A percentile compares a stretch with the other conserved stretches of the same genome.
phyloP scores from a whole-genome alignment of 805 yeast species.

The Kuraishia piskuri region DNA sequence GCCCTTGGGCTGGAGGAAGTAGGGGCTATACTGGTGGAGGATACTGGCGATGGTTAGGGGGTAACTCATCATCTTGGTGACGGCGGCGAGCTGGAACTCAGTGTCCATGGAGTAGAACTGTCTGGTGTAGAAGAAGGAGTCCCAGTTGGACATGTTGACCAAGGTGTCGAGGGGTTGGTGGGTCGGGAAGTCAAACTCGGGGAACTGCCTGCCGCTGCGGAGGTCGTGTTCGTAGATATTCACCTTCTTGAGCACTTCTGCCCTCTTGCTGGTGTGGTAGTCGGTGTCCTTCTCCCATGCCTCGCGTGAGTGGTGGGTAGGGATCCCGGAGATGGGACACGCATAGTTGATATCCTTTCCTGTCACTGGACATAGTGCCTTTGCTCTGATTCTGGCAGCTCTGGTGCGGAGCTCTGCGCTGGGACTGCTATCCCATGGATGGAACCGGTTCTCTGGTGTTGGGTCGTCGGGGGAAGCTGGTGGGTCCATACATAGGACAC shows the following conservation, averaged over 20 bases:
- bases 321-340: conserved; percentile 92
- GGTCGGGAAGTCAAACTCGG: conserved; percentile 91
- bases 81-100: conserved; percentile 91
- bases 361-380: conserved; percentile 89
- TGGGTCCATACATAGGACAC: conserved; percentile 41
- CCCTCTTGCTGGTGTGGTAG: conserved; percentile 59
- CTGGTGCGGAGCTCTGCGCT: conserved; percentile 79
- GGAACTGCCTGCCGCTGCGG: conserved; percentile 88
- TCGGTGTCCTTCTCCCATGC: conserved; percentile 81
- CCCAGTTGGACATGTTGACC: conserved; percentile 83
- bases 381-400: conserved; percentile 83
- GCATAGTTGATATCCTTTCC: conserved; percentile 70
- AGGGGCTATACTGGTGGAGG: conserved; percentile 81
- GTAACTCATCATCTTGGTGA: conserved; percentile 87
- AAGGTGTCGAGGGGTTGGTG: conserved; percentile 66
- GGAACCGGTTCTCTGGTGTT: conserved; percentile 63
- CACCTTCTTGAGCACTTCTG: conserved; percentile 74
- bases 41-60: conserved; percentile 85
- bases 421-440: conserved; percentile 91
- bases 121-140: conserved; percentile 85
- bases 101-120: conserved; percentile 94
- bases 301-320: conserved; percentile 85
- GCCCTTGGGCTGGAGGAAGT: conserved; percentile 72
- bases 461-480: conserved; percentile 61
- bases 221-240: conserved; percentile 92